These are phyloP conservation scores for Jackrogersella minutella DNA, from an alignment of 495 filamentous ascomycete genomes.

Conservation along the genomic window DNA sequence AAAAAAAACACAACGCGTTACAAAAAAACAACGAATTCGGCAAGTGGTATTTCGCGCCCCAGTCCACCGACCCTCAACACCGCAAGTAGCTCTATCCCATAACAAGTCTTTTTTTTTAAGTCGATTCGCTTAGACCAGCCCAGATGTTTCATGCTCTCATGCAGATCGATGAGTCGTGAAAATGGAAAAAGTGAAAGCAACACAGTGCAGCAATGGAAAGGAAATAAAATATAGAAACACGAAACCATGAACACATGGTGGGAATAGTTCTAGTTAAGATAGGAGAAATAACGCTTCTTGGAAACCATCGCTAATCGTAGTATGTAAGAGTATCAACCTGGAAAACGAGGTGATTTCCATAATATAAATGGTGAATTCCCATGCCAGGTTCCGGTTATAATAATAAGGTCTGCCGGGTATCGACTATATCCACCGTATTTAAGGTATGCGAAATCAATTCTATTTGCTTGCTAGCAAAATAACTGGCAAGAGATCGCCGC, in stretches of 20 bases:
- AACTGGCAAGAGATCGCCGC: background rate
- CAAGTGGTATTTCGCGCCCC: constrained; percentile 24
- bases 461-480: background rate
- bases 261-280: background rate
- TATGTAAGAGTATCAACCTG: background rate
- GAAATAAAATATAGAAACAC: background rate
- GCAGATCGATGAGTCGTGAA: constrained; percentile 16
- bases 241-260: background rate
- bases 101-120: constrained; percentile 21
- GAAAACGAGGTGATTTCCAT: background rate
- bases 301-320: background rate
- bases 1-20: constrained; percentile 16
- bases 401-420: background rate
- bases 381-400: constrained; percentile 1
- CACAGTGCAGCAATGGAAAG: background rate
- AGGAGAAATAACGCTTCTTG: background rate
- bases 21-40: constrained; percentile 7
- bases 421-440: background rate
- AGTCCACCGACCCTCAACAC: constrained; percentile 20
- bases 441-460: background rate
- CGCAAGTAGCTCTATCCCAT: constrained; percentile 15
- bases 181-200: background rate
- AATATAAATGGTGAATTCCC: background rate
- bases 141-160: constrained; percentile 21
- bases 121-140: constrained; percentile 11